phyloP scores from a whole-genome alignment of 1,284 basidiomycete genomes.

The Grifola frondosa region DNA sequence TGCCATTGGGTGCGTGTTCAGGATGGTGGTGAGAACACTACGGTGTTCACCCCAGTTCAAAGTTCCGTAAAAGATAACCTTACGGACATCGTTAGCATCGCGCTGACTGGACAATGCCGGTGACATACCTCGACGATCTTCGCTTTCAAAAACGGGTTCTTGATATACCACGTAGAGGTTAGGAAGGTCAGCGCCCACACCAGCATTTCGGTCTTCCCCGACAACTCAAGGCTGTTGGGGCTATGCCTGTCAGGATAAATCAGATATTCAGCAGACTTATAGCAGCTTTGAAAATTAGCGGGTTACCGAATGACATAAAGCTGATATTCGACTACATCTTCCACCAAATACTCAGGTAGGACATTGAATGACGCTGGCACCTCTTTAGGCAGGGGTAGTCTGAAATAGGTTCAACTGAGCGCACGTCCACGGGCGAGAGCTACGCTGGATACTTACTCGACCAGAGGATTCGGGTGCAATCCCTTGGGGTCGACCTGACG shows the following conservation, averaged over 20 bases:
- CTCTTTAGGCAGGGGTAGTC: conserved; percentile 83
- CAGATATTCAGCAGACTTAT: conserved; percentile 11
- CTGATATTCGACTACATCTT: conserved; percentile 91
- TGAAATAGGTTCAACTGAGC: conserved; percentile 31
- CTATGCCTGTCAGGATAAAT: conserved; percentile 48
- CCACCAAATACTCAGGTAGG: conserved; percentile 92
- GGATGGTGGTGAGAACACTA: conserved; percentile 76
- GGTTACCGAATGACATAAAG: conserved; percentile 82
- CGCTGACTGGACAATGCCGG: not conserved
- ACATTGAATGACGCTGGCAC: conserved; percentile 85
- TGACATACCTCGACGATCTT: conserved; percentile 86
- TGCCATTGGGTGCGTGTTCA: conserved; percentile 87
- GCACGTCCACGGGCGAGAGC: not conserved
- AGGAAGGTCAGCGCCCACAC: conserved; percentile 91
- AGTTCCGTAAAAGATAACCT: conserved; percentile 86
- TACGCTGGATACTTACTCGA: conserved; percentile 60
- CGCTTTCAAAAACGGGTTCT: conserved; percentile 98
- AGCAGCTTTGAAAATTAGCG: conserved; percentile 7
- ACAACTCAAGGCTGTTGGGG: conserved; percentile 79
- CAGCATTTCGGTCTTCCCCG: conserved; percentile 87
- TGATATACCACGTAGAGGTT: conserved; percentile 94
- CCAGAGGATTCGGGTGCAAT: conserved; percentile 69
- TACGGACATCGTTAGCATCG: not conserved
- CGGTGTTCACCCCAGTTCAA: conserved; percentile 75
- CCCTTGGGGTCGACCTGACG: conserved; percentile 87